Evolutionary conservation across 148 eudicot genomes (phyloP), one percentile per base, ranked within the genome.

Genomic region (Limonium bicolor): DNA sequence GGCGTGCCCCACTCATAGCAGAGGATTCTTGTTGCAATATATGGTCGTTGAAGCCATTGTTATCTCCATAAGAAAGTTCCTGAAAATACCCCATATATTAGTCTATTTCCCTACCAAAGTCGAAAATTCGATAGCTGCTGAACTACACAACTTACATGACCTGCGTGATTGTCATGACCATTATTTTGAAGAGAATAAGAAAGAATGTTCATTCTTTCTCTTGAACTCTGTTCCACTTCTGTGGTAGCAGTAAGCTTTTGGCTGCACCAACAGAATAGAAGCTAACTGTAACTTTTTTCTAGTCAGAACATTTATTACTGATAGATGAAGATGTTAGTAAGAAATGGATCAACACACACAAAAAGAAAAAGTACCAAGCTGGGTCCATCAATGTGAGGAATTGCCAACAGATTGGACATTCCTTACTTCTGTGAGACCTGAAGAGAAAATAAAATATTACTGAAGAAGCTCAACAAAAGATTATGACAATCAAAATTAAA

Each of bases 381-480:
- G 87, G 68, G 50, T 83, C 94, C 60, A 70, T 76, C 48, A 83
- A 68, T 31, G 58, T 54, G 59, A 83, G 71, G 53, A 61, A 34
- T 58, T 73, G 87, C 76, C 80, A 83, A 62, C 94, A 83, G 48
- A 76, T 83, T 27, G 94, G 94, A 53, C 94, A 83, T 60, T 79
- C 94, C 42, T 69, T 76, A 50, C 94, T 72, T 63, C 87, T 61
- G 28, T 79, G 87, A 14, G 87, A 73, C 94, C 94, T 83, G 51
- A 46, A 38, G 42, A 46, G 43, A 47, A n/a, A n/a, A n/a, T n/a
- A n/a, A n/a, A n/a, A n/a, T n/a, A n/a, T n/a, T 8, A 38, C 42
- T 11, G 19, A 3, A 16, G 6, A 29, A 15, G 13, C 34, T 29
- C 34, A 28, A 28, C 12, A 32, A 12, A 32, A 32, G 14, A 32